phyloP scores from a whole-genome alignment of 495 filamentous ascomycete genomes.

The Parathielavia hyrcaniae region DNA sequence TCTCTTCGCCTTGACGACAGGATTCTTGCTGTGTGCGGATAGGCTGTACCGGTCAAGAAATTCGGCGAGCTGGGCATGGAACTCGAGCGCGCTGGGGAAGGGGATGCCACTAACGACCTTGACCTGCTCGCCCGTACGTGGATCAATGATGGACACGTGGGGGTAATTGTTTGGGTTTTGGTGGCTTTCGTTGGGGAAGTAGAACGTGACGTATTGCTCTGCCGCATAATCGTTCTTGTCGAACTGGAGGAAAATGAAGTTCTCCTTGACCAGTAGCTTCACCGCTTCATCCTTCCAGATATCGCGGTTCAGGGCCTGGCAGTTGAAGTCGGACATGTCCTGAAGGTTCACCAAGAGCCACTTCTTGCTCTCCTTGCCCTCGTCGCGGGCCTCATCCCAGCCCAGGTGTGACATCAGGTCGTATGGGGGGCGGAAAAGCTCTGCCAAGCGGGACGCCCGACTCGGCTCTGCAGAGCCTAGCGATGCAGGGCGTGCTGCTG shows the following conservation, averaged over 20 bases:
- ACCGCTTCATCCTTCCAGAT: constrained; percentile 85
- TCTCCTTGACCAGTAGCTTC: constrained; percentile 72
- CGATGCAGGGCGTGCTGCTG: constrained; percentile 2
- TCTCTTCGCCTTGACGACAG: constrained; percentile 73
- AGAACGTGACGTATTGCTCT: constrained; percentile 77
- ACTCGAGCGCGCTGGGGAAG: constrained; percentile 67
- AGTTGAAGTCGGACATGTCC: constrained; percentile 84
- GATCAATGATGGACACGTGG: constrained; percentile 92
- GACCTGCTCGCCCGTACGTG: constrained; percentile 92
- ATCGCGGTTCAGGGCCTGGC: constrained; percentile 87
- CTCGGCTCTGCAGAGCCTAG: constrained; percentile 15
- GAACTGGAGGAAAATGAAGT: constrained; percentile 94
- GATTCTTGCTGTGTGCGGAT: constrained; percentile 80
- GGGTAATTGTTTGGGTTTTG: constrained; percentile 73
- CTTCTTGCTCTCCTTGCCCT: constrained; percentile 78
- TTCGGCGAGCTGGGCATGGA: constrained; percentile 85
- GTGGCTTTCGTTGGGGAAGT: constrained; percentile 67
- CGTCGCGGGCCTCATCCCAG: constrained; percentile 74
- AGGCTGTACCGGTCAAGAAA: constrained; percentile 95
- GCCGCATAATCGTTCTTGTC: constrained; percentile 71
- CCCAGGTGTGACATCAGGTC: constrained; percentile 69
- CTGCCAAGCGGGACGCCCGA: constrained; percentile 57
- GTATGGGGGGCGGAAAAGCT: constrained; percentile 86
- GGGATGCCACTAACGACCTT: constrained; percentile 90
- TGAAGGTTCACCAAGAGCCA: constrained; percentile 96